A percentile compares a stretch with the other conserved stretches of the same genome.
These are phyloP conservation scores for Paxillus involutus DNA, from an alignment of 768 basidiomycete species.

Conservation along the genomic window DNA sequence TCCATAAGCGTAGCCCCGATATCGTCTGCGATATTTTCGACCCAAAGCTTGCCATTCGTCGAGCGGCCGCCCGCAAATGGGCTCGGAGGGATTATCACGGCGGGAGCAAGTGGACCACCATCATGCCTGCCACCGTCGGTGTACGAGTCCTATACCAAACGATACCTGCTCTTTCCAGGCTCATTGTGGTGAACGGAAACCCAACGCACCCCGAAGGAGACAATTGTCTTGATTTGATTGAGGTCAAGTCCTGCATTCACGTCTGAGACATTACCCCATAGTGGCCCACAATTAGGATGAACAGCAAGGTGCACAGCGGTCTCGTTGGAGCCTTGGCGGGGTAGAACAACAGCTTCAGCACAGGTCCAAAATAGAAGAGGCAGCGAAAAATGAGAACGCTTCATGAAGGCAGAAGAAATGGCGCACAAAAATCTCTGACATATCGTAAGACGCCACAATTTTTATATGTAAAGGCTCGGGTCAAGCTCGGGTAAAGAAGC, in stretches of 20 bases:
- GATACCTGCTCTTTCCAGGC: neutral
- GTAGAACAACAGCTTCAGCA: constrained; percentile 7
- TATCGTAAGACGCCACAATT: neutral
- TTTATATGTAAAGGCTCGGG: too few species aligned
- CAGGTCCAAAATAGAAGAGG: neutral
- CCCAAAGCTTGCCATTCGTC: constrained; percentile 53
- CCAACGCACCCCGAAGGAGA: constrained; percentile 48
- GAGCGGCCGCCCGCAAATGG: constrained; percentile 49
- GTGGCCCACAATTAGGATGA: constrained; percentile 41
- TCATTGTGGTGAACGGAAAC: neutral
- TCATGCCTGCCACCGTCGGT: constrained; percentile 50
- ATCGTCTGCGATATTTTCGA: constrained; percentile 43
- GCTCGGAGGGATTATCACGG: constrained; percentile 42
- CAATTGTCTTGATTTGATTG: constrained; percentile 41
- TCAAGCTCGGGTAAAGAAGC: neutral
- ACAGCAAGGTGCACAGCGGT: constrained; percentile 43
- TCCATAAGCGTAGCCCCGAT: constrained; percentile 44
- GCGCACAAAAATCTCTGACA: neutral
- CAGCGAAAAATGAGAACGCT: neutral
- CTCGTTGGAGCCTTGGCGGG: constrained; percentile 14
- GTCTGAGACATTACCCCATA: constrained; percentile 41
- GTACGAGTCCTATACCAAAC: constrained; percentile 41
- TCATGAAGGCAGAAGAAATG: neutral
- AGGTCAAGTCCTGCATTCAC: constrained; percentile 49
- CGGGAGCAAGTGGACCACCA: constrained; percentile 41